Percentiles rank a stretch among this genome's conserved stretches.
Conservation (phyloP, 1,139 yeast genomes). For the Wickerhamiella infanticola region DNA sequence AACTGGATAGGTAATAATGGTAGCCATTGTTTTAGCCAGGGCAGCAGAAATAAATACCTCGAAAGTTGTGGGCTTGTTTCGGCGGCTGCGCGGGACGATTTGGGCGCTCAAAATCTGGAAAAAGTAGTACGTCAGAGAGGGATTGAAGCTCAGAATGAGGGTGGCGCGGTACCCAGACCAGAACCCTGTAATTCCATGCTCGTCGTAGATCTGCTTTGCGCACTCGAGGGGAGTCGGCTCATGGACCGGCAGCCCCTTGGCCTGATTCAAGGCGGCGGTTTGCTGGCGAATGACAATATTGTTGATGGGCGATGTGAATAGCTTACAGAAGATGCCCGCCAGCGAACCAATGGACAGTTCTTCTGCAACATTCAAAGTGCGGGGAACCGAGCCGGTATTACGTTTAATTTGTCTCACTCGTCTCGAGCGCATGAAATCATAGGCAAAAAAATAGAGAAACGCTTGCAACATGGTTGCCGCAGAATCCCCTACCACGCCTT, state of each 20-base stretch:
- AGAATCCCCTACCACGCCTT: slow-evolving; percentile 36
- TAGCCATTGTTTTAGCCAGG: slow-evolving; percentile 22
- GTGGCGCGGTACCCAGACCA: slow-evolving; percentile 70
- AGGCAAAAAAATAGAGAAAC: slow-evolving; percentile 48
- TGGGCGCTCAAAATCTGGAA: slow-evolving; percentile 16
- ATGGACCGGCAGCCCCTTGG: background rate
- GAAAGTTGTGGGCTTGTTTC: slow-evolving; percentile 18
- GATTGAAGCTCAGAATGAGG: slow-evolving; percentile 53
- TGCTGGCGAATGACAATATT: slow-evolving; percentile 24
- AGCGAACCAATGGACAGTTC: slow-evolving; percentile 79
- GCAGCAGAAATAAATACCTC: slow-evolving; percentile 22
- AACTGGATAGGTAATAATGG: slow-evolving; percentile 23
- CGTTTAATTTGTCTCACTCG: slow-evolving; percentile 65
- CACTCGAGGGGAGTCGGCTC: slow-evolving; percentile 14
- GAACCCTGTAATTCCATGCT: slow-evolving; percentile 49
- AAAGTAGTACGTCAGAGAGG: slow-evolving; percentile 50
- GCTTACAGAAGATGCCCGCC: slow-evolving; percentile 33
- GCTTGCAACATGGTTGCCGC: slow-evolving; percentile 22
- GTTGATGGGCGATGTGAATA: slow-evolving; percentile 22
- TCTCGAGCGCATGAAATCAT: slow-evolving; percentile 72
- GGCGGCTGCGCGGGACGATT: slow-evolving; percentile 17
- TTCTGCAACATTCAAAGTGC: slow-evolving; percentile 81
- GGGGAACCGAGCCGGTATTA: slow-evolving; percentile 47
- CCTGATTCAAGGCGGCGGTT: slow-evolving; percentile 14
- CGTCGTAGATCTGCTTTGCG: slow-evolving; percentile 36